phyloP scores from a whole-genome alignment of 805 yeast genomes.

The Lipomyces orientalis region DNA sequence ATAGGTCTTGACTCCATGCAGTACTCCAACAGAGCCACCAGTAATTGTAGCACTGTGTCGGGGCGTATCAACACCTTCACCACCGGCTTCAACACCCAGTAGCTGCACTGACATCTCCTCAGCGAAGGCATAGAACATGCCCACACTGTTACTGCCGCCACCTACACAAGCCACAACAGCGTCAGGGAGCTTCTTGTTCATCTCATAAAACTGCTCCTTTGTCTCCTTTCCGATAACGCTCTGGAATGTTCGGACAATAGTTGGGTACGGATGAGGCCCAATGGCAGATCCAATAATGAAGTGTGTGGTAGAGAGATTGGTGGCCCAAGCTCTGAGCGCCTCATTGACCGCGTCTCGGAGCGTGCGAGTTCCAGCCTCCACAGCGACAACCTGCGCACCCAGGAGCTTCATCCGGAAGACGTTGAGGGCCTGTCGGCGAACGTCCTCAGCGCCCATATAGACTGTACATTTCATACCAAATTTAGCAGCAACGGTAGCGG shows the following conservation, averaged over 20 bases:
- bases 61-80: constrained; percentile 90
- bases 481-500: constrained; percentile 58
- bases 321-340: constrained; percentile 95
- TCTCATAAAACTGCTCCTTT: constrained; percentile 81
- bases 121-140: constrained; percentile 94
- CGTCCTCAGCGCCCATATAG: constrained; percentile 99
- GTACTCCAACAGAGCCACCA: constrained; percentile 95
- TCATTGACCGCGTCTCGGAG: constrained; percentile 97
- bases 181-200: constrained; percentile 88
- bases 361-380: constrained; percentile 92
- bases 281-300: constrained; percentile 98
- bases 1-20: constrained; percentile 96
- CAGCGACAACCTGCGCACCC: constrained; percentile 95
- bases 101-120: constrained; percentile 76
- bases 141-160: constrained; percentile 97
- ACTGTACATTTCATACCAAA: constrained; percentile 92
- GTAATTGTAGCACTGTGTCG: constrained; percentile 93
- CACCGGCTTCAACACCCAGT: constrained; percentile 98
- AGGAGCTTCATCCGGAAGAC: constrained; percentile 96
- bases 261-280: constrained; percentile 99
- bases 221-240: constrained; percentile 95
- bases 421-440: constrained; percentile 95
- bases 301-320: constrained; percentile 83
- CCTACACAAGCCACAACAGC: constrained; percentile 99
- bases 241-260: constrained; percentile 97